These are phyloP conservation scores for Coprinopsis cinerea DNA, from an alignment of 768 basidiomycete genomes.

Conservation along the genomic window DNA sequence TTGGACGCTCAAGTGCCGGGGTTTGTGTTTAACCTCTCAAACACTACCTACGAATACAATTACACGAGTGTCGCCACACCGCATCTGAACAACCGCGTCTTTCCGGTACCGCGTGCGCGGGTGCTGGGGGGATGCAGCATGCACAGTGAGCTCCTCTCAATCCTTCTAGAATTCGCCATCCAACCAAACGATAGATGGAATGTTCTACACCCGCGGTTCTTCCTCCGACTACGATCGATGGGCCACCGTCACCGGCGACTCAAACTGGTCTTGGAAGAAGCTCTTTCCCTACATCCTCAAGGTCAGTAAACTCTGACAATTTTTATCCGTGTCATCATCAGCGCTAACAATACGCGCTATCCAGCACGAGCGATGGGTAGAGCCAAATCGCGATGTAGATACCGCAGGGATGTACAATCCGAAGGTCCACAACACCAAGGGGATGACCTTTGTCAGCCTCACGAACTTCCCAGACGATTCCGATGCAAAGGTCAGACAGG, in stretches of 20 bases:
- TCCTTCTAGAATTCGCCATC: background rate
- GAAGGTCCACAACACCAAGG: constrained; percentile 22
- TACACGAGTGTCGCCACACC: constrained; percentile 22
- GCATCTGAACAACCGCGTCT: constrained; percentile 17
- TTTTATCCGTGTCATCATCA: background rate
- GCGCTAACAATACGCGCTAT: background rate
- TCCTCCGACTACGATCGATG: constrained; percentile 19
- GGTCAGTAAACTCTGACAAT: constrained; percentile 10
- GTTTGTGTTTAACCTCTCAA: constrained; percentile 11
- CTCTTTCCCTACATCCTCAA: constrained; percentile 20
- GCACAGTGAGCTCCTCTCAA: constrained; percentile 4
- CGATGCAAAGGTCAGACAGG: constrained; percentile 27
- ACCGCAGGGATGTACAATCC: constrained; percentile 28
- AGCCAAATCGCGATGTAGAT: constrained; percentile 26
- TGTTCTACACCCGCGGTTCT: constrained; percentile 24
- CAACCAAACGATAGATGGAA: constrained; percentile 18
- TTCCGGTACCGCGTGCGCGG: constrained; percentile 19
- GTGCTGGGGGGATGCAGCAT: constrained; percentile 28
- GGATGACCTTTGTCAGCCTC: constrained; percentile 24
- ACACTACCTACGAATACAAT: constrained; percentile 25
- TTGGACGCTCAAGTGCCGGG: constrained; percentile 20
- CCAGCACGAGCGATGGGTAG: constrained; percentile 21
- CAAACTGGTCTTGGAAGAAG: constrained; percentile 23
- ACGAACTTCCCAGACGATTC: constrained; percentile 21
- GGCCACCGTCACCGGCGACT: constrained; percentile 17